Conservation (phyloP, 139 green algal genomes). For the Chlorella vulgaris region DNA sequence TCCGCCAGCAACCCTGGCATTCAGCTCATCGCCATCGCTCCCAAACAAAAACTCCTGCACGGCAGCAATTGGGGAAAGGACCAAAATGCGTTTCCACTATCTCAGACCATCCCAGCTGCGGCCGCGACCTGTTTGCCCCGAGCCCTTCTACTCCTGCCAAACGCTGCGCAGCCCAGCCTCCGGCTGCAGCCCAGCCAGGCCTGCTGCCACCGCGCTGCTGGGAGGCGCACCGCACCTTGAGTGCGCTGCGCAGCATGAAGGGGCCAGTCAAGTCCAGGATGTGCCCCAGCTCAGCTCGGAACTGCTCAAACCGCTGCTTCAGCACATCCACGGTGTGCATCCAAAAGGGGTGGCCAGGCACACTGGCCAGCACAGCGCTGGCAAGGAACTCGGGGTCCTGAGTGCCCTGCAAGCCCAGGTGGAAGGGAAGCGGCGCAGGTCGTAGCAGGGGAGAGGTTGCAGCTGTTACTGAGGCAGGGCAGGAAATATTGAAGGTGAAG, state of each 20-base stretch:
- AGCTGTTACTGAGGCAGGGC: too few species aligned
- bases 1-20: neutral
- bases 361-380: neutral
- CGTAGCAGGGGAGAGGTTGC: too few species aligned
- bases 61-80: neutral
- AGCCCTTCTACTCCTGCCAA: too few species aligned
- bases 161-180: too few species aligned
- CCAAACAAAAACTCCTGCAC: neutral
- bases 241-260: neutral
- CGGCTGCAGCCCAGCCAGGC: too few species aligned
- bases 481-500: too few species aligned
- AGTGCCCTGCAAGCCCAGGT: neutral
- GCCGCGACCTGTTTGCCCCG: neutral
- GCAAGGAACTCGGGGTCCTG: neutral
- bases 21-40: neutral
- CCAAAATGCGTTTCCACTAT: neutral
- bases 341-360: neutral
- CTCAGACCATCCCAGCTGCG: neutral
- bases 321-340: neutral
- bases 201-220: too few species aligned
- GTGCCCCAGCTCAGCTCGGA: neutral
- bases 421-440: too few species aligned
- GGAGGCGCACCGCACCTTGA: neutral
- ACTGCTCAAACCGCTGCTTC: neutral
- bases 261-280: neutral